phyloP scores from a whole-genome alignment of 495 filamentous ascomycete genomes.

The Aspergillus heteromorphus region DNA sequence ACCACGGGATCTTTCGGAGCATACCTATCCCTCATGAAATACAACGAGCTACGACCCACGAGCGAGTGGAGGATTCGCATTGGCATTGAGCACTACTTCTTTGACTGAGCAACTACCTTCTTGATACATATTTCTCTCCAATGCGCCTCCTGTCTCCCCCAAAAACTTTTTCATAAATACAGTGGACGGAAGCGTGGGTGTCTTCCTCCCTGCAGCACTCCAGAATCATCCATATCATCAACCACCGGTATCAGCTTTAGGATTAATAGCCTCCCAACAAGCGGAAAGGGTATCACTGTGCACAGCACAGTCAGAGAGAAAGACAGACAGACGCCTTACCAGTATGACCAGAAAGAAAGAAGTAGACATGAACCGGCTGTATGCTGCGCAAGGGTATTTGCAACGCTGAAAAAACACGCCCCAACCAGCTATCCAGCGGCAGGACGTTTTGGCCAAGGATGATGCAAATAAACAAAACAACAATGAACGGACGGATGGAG shows the following conservation, averaged over 20 bases:
- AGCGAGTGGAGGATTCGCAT: conserved; percentile 10
- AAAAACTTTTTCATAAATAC: not conserved
- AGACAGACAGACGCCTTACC: not conserved
- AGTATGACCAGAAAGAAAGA: conserved; percentile 1
- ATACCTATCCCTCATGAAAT: conserved; percentile 28
- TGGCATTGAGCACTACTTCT: conserved; percentile 13
- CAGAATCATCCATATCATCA: not conserved
- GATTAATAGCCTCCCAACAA: conserved; percentile 3
- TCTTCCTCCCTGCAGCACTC: not conserved
- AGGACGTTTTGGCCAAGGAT: not conserved
- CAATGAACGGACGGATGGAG: not conserved
- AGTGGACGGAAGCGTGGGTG: not conserved
- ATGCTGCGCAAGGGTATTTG: conserved; percentile 2
- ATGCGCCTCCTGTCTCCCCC: conserved; percentile 1
- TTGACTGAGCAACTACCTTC: conserved; percentile 9
- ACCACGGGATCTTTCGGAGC: not conserved
- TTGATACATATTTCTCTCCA: conserved; percentile 7
- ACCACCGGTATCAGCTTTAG: not conserved
- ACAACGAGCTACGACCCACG: conserved; percentile 29
- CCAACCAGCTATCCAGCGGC: not conserved
- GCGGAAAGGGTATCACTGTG: conserved; percentile 15
- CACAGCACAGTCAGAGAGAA: conserved; percentile 5
- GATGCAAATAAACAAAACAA: not conserved
- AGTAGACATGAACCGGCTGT: not conserved
- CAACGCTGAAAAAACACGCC: not conserved